These are phyloP conservation scores for Colletotrichum limetticola DNA, from an alignment of 2,329 filamentous ascomycete species.

Conservation along the genomic window DNA sequence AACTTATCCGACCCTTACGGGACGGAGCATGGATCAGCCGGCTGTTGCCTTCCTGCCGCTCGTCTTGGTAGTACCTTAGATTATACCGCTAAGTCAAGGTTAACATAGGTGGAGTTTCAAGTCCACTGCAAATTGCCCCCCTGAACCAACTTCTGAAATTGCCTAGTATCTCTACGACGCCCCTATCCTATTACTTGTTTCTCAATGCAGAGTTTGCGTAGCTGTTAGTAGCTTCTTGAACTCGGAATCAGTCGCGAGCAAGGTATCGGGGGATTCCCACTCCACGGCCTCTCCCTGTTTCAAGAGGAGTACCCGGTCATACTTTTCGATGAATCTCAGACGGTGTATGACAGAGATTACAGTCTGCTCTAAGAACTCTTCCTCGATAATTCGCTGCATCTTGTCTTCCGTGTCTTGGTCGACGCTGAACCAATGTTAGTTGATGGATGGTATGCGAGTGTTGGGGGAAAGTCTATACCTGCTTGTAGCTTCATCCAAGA, in stretches of 20 bases:
- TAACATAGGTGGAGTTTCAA: too few relatives aligned
- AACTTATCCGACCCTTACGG: background rate
- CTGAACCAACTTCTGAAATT: background rate
- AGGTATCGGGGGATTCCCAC: background rate
- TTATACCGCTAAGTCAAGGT: too few relatives aligned
- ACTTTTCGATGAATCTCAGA: background rate
- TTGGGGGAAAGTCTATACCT: slow-evolving; percentile 1
- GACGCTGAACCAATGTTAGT: background rate
- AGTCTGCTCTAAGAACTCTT: slow-evolving; percentile 6
- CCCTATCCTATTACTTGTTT: background rate
- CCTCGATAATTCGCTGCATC: slow-evolving; percentile 6
- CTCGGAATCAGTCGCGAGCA: background rate
- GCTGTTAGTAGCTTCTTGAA: background rate
- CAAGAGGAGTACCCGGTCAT: slow-evolving; percentile 5
- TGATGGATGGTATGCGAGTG: background rate
- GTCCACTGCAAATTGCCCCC: too few relatives aligned
- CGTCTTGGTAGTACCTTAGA: background rate
- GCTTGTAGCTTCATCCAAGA: slow-evolving; percentile 22
- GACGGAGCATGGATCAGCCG: background rate
- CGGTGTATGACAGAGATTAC: slow-evolving; percentile 12
- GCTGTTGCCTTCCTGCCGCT: background rate
- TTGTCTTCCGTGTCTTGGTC: slow-evolving; percentile 9
- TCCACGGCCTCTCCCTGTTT: background rate
- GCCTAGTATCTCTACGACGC: background rate
- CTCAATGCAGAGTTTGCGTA: background rate